These are phyloP conservation scores for Dictyostelium citrinum DNA, from an alignment of 78 protist species.

Conservation along the genomic window DNA sequence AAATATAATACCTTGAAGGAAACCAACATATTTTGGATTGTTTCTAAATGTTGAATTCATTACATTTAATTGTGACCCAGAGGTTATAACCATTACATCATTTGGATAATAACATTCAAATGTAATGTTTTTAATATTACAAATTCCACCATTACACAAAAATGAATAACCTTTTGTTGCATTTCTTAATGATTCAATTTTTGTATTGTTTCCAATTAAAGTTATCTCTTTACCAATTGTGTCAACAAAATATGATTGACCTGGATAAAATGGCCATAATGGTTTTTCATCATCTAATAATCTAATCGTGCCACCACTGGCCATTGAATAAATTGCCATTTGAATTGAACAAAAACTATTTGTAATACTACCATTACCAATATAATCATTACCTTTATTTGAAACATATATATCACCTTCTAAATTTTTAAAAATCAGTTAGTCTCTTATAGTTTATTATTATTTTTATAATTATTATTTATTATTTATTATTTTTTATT, in stretches of 20 bases:
- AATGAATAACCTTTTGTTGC: neutral
- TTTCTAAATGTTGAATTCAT: neutral
- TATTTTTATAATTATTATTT: too few species aligned
- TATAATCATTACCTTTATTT: neutral
- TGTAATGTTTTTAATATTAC: neutral
- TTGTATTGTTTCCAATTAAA: neutral
- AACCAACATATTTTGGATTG: neutral
- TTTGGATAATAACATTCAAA: neutral
- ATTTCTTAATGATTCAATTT: neutral
- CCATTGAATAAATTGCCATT: neutral
- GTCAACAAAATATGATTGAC: neutral
- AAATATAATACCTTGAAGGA: neutral
- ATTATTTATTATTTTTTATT: neutral
- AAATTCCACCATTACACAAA: neutral
- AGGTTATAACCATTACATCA: neutral
- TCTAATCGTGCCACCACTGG: neutral
- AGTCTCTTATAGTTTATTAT: neutral
- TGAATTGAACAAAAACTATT: conserved; percentile 26
- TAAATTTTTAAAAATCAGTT: neutral
- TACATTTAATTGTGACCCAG: neutral
- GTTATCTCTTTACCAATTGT: neutral
- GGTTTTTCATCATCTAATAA: neutral
- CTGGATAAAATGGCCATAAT: neutral
- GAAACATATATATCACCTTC: conserved; percentile 2
- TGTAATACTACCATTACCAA: conserved; percentile 4